Evolutionary conservation across 2,329 filamentous ascomycete species (phyloP), one percentile per base, ranked within the genome.

Genomic region (Venturia oleaginea): DNA sequence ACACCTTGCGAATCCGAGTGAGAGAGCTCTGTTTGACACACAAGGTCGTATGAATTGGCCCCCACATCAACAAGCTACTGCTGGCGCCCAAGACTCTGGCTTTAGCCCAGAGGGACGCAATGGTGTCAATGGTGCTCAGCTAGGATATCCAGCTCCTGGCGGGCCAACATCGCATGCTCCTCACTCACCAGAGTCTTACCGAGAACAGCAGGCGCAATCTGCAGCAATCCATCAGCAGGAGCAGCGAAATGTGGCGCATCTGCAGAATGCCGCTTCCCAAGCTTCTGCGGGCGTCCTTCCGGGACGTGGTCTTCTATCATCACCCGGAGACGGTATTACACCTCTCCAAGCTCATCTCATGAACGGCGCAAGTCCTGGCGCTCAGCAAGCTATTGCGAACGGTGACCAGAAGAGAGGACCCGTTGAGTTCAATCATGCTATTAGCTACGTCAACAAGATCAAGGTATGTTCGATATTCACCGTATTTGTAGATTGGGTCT

Each of bases 381-480:
- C 69, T 78, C 87, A 77, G 78, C 83, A 75, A 78, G 83, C 76
- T 78, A 80, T 76, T 32, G 75, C 74, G n/a, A 77, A 79, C 64
- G 76, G 76, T 62, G 81, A 80, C 62, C 92, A 95, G 75, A 95
- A 94, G 73, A 86, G 92, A 64, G 93, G 92, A 0, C 94, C 94
- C 1, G 94, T 99, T 22, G 94, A 99, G 73, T 99, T 99, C 76
- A 99, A 99, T 74, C 94, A 99, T 77, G 94, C 94, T 0, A 99
- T 99, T 68, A 97, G 92, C 75, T 99, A 99, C 72, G 94, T 99
- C 64, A 99, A 99, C 74, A 99, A 99, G 79, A 99, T 99, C 72
- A 99, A 99, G 87, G 92, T 94, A 78, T 75, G 83, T 70, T 64
- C 57, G 5, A 51, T 19, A 30, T 19, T 40, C 30, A 34, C 22